These are phyloP conservation scores for Mucor plumbeus DNA, from an alignment of 371 early-diverging fungal genomes.

Conservation along the genomic window DNA sequence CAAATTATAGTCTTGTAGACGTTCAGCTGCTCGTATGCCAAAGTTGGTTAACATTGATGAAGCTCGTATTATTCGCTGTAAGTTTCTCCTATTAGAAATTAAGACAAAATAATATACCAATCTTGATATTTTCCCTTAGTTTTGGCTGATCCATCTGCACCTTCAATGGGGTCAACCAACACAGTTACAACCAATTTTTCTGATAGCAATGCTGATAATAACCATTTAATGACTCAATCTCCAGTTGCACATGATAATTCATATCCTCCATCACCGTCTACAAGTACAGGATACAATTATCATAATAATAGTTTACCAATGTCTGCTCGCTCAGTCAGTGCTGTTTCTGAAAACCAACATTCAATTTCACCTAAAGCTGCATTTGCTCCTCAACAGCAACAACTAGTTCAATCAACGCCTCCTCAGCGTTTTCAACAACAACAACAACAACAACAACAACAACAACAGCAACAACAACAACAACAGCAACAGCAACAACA, in stretches of 20 bases:
- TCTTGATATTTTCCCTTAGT: conserved; percentile 13
- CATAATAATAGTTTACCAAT: conserved; percentile 4
- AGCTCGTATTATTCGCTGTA: conserved; percentile 47
- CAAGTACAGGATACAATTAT: conserved; percentile 11
- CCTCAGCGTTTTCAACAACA: not conserved
- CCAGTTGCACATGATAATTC: conserved; percentile 1
- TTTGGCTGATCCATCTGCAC: conserved; percentile 32
- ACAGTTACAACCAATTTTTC: not conserved
- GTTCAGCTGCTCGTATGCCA: conserved; percentile 44
- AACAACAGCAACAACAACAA: conserved; percentile 1
- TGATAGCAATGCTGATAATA: not conserved
- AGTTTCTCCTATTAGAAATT: not conserved
- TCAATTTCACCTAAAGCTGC: conserved; percentile 13
- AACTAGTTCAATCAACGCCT: not conserved
- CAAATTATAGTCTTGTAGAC: conserved; percentile 42
- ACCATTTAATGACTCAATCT: conserved; percentile 8
- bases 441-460: not conserved
- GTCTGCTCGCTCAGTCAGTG: conserved; percentile 1
- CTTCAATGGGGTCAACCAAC: conserved; percentile 19
- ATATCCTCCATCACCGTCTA: conserved; percentile 24
- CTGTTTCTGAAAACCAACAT: conserved; percentile 7
- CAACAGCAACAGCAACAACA: conserved; percentile 1
- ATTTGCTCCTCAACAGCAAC: not conserved
- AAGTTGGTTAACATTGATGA: conserved; percentile 54
- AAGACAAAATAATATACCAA: not conserved